Evolutionary conservation across 2,329 filamentous ascomycete species (phyloP), one percentile per base, ranked within the genome.

Genomic region (Cladophialophora psammophila): DNA sequence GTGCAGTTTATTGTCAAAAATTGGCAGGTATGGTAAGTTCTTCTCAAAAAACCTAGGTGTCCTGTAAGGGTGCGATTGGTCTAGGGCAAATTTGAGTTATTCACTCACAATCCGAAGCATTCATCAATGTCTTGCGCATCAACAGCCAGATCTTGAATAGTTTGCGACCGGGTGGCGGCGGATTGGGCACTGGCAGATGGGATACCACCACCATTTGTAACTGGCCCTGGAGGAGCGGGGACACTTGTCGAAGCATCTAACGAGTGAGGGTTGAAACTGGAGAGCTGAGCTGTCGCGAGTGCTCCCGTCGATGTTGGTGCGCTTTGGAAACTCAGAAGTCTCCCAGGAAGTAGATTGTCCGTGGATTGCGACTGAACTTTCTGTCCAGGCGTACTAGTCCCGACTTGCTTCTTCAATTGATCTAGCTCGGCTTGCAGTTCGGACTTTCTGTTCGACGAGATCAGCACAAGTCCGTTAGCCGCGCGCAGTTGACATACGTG

Each of bases 21-120:
- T 84, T 1, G 87, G 87, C 35, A 90, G 78, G 69, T 88, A 89
- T 0, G 84, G 84, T 72, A 90, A 86, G 74, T 89, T 89, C 60
- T 82, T 82, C 10, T 81, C 81, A 76, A 89, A 90, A 76, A 87
- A 90, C 65, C 66, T 68, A 34, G 26, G 31, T 15, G 32, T 32
- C 10, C 31, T 35, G 13, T 50, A 5, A 50, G 45, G 5, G 8
- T 6, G 45, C 15, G 6, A 12, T 6, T 5, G 12, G 18, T n/a
- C 35, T 18, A n/a, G 1, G 31, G 10, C 32, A 9, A 36, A 32
- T n/a, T 50, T 50, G 45, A 31, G 45, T 12, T 10, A 5, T 18
- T 15, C 26, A 60, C 64, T 63, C 42, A 66, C 64, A 87, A 87
- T 69, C 26, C 18, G 26, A 66, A 66, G 53, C 64, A 66, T 53